Percentiles rank a stretch among this genome's conserved stretches.
Conservation (phyloP, 176 grass and related monocot species). For the Thinopyrum elongatum region DNA sequence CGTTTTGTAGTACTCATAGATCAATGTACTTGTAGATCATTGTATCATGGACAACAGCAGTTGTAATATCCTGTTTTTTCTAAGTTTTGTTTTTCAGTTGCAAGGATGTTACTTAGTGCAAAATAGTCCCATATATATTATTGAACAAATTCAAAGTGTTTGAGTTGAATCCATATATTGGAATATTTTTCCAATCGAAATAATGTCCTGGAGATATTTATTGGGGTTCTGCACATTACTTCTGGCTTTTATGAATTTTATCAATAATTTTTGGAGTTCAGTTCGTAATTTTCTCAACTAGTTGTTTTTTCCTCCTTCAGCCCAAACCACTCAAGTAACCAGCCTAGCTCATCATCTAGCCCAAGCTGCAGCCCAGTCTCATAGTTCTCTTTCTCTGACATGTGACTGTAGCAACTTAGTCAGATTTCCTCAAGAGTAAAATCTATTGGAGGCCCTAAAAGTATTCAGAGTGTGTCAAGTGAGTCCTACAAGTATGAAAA, state of each 20-base stretch:
- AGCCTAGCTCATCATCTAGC: neutral
- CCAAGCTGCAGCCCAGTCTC: neutral
- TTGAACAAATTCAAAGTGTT: neutral
- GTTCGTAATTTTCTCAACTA: neutral
- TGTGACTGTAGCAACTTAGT: neutral
- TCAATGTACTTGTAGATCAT: neutral
- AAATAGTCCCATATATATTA: neutral
- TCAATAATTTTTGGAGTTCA: neutral
- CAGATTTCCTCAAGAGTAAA: neutral
- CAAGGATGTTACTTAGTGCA: constrained; percentile 6
- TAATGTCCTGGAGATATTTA: neutral
- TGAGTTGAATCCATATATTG: neutral
- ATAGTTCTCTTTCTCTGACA: neutral
- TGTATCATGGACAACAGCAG: neutral
- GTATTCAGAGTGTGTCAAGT: too few species aligned
- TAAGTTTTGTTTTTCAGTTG: neutral
- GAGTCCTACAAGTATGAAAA: too few species aligned
- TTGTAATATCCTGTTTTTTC: neutral
- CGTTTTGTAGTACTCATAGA: neutral
- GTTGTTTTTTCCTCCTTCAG: neutral
- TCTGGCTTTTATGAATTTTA: neutral
- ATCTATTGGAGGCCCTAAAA: too few species aligned
- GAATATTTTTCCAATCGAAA: neutral
- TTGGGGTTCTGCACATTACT: neutral
- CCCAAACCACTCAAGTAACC: neutral